Base-by-base conservation (phyloP, 2,329 filamentous ascomycete genomes). In the Chalaropsis thielavioides region DNA sequence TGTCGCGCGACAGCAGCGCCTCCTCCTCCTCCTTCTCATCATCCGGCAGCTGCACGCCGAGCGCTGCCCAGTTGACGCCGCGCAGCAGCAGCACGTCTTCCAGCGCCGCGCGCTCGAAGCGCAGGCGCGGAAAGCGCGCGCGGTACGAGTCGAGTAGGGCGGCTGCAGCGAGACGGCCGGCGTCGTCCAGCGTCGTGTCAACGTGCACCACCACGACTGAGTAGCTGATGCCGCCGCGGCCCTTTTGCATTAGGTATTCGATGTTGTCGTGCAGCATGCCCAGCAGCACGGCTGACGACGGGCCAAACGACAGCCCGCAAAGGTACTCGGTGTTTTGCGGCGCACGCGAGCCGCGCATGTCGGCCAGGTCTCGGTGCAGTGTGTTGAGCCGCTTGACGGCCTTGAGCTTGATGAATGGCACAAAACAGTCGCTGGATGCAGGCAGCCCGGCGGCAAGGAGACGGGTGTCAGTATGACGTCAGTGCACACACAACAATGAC, bases 231-330 rank as follows among this genome's bases (percentile, higher is more conserved):
- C 84, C 81, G 3, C 83, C 82, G 69, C 84, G 84, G 10, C 66
- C 62, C 67, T 83, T 85, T 54, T 80, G 77, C 49, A 81, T 79
- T 72, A 92, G 87, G 64, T 80, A 81, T 69, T 82, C 78, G 58
- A 88, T 78, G 71, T 90, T 88, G 67, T 81, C 77, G 73, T 89
- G 82, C 64, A 97, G 77, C 24, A 95, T 80, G 70, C 92, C 83
- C 38, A 95, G 78, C 54, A 99, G 78, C 15, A 85, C 83, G 15
- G 88, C 80, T 0, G 92, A 97, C 1, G 89, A 94, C 1, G 88
- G 78, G 0, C 94, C 92, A 70, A 90, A 86, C 0, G 92, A 96
- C 1, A 96, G 77, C 5, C 91, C 90, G 22, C 96, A 77, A 19
- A 96, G 77, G 60, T 96, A 82, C 40, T 73, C 49, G 31, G 22